These are phyloP conservation scores for Cercospora sesami DNA, from an alignment of 2,329 filamentous ascomycete genomes.

Conservation along the genomic window DNA sequence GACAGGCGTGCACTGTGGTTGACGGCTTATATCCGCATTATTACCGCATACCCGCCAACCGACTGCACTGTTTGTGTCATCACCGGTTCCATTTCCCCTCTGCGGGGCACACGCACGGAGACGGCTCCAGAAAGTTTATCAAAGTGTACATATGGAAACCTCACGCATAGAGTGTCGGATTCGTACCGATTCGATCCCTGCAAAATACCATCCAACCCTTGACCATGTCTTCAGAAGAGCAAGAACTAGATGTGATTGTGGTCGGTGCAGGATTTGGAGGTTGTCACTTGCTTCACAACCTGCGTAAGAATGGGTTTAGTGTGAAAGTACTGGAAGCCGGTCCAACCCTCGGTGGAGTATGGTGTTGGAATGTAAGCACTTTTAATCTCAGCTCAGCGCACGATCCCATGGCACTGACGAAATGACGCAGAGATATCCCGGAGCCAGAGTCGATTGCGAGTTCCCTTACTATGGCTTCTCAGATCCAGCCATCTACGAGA, in stretches of 20 bases:
- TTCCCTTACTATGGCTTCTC: conserved; percentile 51
- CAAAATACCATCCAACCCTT: neutral
- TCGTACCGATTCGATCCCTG: neutral
- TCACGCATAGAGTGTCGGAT: neutral
- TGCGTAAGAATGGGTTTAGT: conserved; percentile 36
- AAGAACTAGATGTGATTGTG: conserved; percentile 19
- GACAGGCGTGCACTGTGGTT: neutral
- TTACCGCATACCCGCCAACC: neutral
- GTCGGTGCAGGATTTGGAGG: conserved; percentile 27
- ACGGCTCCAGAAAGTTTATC: neutral
- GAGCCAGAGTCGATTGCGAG: conserved; percentile 49
- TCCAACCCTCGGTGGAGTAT: conserved; percentile 38
- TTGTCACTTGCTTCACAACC: conserved; percentile 29
- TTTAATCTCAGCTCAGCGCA: neutral
- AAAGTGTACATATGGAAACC: neutral
- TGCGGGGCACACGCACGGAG: neutral
- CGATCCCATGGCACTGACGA: neutral
- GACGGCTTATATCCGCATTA: neutral
- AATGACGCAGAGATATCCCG: conserved; percentile 33
- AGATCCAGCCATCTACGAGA: conserved; percentile 50
- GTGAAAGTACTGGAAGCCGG: conserved; percentile 39
- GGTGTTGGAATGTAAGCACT: conserved; percentile 21
- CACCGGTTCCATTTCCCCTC: neutral
- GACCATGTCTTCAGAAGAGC: neutral
- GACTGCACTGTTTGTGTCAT: neutral